phyloP scores from a whole-genome alignment of 2,329 filamentous ascomycete species.

The Aureobasidium sp. region DNA sequence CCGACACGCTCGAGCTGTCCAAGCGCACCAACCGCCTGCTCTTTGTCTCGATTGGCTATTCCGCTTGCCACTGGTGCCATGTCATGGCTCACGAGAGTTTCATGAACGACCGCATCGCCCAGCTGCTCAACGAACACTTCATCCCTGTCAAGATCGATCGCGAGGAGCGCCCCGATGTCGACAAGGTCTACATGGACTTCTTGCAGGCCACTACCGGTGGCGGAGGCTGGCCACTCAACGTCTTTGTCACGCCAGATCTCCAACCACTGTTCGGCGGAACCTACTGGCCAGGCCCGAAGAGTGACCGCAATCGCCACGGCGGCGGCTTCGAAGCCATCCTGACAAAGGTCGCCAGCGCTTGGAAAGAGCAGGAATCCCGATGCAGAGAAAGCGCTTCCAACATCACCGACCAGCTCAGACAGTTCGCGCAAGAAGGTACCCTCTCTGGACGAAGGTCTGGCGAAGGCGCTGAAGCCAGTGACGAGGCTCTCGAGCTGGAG shows the following conservation, averaged over 20 bases:
- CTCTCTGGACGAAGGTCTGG: conserved; percentile 32
- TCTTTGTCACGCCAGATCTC: conserved; percentile 90
- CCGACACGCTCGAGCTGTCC: conserved; percentile 67
- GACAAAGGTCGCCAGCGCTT: conserved; percentile 63
- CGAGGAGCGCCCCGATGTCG: conserved; percentile 87
- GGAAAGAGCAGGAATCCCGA: conserved; percentile 74
- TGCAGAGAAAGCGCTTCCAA: conserved; percentile 77
- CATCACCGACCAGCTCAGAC: conserved; percentile 68
- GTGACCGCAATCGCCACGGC: conserved; percentile 40
- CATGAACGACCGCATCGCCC: conserved; percentile 68
- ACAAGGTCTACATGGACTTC: conserved; percentile 97
- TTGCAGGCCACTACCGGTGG: conserved; percentile 84
- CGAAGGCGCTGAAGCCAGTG: conserved; percentile 22
- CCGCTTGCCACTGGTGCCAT: conserved; percentile 85
- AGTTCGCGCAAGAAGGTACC: conserved; percentile 84
- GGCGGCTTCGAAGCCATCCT: conserved; percentile 77
- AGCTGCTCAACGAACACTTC: conserved; percentile 76
- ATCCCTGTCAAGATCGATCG: conserved; percentile 88
- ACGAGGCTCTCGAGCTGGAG: conserved; percentile 76
- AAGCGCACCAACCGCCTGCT: conserved; percentile 77
- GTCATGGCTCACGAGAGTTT: conserved; percentile 93
- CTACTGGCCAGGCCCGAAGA: conserved; percentile 81
- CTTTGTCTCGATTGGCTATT: conserved; percentile 91
- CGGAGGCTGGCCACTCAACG: conserved; percentile 90
- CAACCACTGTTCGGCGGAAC: conserved; percentile 94